These are phyloP conservation scores for Botrytis medusae DNA, from an alignment of 2,329 filamentous ascomycete species.

Conservation along the genomic window DNA sequence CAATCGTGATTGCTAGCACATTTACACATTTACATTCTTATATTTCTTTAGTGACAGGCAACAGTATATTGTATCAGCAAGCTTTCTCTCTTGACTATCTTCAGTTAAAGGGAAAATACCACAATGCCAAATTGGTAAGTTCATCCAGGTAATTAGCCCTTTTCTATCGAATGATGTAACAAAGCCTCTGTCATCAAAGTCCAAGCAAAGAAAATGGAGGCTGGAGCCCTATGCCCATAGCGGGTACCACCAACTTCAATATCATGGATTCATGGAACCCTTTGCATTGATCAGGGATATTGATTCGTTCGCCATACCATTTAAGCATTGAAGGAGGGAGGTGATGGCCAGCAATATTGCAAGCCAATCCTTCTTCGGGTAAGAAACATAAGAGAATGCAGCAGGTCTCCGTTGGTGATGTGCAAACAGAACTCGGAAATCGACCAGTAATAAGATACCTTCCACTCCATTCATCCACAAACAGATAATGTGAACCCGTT, in stretches of 20 bases:
- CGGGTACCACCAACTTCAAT: constrained; percentile 8
- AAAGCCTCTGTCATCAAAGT: constrained; percentile 7
- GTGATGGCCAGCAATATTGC: neutral
- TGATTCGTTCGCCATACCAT: constrained; percentile 13
- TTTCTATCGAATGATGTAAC: constrained; percentile 5
- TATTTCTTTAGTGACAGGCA: neutral
- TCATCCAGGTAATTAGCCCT: neutral
- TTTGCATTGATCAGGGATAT: neutral
- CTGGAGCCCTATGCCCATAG: constrained; percentile 21
- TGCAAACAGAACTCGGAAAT: neutral
- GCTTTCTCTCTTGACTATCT: constrained; percentile 1
- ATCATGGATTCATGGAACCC: neutral
- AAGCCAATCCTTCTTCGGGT: neutral
- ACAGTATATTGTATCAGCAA: neutral
- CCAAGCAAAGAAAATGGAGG: constrained; percentile 17
- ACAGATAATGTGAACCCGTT: neutral
- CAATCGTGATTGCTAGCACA: neutral
- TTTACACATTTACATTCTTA: neutral
- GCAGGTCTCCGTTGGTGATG: neutral
- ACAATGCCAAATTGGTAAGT: constrained; percentile 5
- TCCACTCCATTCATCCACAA: neutral
- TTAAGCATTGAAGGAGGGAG: constrained; percentile 2
- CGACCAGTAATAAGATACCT: neutral
- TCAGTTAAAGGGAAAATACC: constrained; percentile 1
- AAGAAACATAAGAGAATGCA: constrained; percentile 1